Base-by-base conservation (phyloP, 306 rosid species). In the Dalbergia oliveri region DNA sequence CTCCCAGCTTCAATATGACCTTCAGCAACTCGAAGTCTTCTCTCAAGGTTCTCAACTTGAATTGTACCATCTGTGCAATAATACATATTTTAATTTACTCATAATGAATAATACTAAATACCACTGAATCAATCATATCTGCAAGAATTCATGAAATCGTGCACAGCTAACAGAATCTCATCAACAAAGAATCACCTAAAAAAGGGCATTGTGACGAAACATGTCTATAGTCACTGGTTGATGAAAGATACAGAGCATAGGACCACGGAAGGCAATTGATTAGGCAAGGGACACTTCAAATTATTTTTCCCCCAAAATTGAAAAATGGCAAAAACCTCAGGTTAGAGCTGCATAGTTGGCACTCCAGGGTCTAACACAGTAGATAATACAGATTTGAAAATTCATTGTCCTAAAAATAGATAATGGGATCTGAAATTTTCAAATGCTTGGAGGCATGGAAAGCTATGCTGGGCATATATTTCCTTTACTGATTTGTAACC, bases 1-100 rank as follows among this genome's bases (percentile, higher is more conserved):
- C 99, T 89, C 73, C 97, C 97, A 34, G 94, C 98, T 84, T 95
- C 99, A 87, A 95, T 83, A 79, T 93, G 99, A 77, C 93, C 94
- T 87, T 93, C 97, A 26, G 93, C 97, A 85, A 91, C 68, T 84
- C 88, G 90, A 72, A 89, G 81, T 81, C 91, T 88, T 89, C 84
- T 90, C 84, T 90, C 90, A 69, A 89, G 82, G 79, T 79, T 81
- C 82, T 89, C 89, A 76, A 66, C 59, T 77, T 31, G 73, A 62
- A 79, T 23, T 84, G 82, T 84, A 76, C 84, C 77, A 79, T 84
- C 99, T 95, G 88, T 64, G 39, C 79, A 84, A 63, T 71, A 63
- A 66, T 54, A 84, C 62, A 73, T 63, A 59, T 62, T 77, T 71
- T 69, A 58, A 21, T 69, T 35, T 43, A 67, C 78, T 57, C 19